These are phyloP conservation scores for Heritiera littoralis DNA, from an alignment of 345 rosid genomes.

Conservation along the genomic window DNA sequence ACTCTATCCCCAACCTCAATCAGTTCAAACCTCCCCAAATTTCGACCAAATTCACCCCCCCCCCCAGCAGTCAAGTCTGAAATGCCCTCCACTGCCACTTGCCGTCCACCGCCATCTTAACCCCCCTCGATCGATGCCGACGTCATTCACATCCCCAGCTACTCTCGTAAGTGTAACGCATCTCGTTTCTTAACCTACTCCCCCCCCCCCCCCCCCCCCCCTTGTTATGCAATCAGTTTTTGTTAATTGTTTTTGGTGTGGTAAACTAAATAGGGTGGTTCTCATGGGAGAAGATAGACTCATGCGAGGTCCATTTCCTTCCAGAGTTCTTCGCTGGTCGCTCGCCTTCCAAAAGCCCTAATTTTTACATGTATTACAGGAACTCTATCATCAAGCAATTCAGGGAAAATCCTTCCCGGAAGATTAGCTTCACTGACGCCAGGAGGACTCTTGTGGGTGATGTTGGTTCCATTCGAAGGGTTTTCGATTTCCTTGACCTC, in stretches of 20 bases:
- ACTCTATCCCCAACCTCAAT: background rate
- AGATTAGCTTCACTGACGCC: slow-evolving; percentile 81
- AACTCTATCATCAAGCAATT: slow-evolving; percentile 72
- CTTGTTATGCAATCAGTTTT: background rate
- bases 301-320: slow-evolving; percentile 70
- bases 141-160: slow-evolving; percentile 65
- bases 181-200: slow-evolving; percentile 21
- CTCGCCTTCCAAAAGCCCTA: slow-evolving; percentile 62
- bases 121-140: slow-evolving; percentile 44
- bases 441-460: slow-evolving; percentile 78
- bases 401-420: slow-evolving; percentile 59
- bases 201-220: slow-evolving; percentile 14
- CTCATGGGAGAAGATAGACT: slow-evolving; percentile 49
- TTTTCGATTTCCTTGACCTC: slow-evolving; percentile 82
- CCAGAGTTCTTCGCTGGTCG: slow-evolving; percentile 79
- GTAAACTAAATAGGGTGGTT: slow-evolving; percentile 18
- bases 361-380: slow-evolving; percentile 56
- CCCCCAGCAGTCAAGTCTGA: slow-evolving; percentile 31
- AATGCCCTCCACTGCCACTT: slow-evolving; percentile 25
- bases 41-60: slow-evolving; percentile 27
- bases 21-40: slow-evolving; percentile 7
- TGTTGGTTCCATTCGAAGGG: slow-evolving; percentile 82
- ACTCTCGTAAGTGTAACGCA: slow-evolving; percentile 60
- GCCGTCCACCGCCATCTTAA: slow-evolving; percentile 28
- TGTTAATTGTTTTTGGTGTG: slow-evolving; percentile 29